These are phyloP conservation scores for Golubevia pallescens DNA, from an alignment of 1,284 basidiomycete species.

Conservation along the genomic window DNA sequence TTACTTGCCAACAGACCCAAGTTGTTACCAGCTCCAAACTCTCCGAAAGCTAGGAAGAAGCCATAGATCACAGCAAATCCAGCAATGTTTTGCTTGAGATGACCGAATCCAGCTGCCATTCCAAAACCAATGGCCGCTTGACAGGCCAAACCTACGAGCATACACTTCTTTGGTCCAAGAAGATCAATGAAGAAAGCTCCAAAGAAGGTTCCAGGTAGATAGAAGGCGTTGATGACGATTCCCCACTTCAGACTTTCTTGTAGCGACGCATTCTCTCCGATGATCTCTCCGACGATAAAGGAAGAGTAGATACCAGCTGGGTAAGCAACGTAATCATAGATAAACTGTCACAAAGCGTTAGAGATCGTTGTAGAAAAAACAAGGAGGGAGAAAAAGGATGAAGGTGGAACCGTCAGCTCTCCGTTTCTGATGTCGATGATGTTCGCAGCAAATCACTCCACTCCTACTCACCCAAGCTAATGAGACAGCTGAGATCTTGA, in stretches of 20 bases:
- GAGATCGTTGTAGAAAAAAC: conserved; percentile 48
- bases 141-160: conserved; percentile 41
- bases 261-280: conserved; percentile 69
- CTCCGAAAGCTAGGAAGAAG: conserved; percentile 85
- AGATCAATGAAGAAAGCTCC: conserved; percentile 81
- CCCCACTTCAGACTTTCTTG: conserved; percentile 55
- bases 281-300: conserved; percentile 76
- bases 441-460: not conserved
- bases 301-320: conserved; percentile 76
- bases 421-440: not conserved
- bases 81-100: conserved; percentile 65
- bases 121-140: conserved; percentile 70
- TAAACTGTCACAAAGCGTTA: conserved; percentile 70
- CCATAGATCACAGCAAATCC: conserved; percentile 76
- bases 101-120: conserved; percentile 40
- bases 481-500: conserved; percentile 73
- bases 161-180: conserved; percentile 71
- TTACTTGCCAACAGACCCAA: conserved; percentile 51
- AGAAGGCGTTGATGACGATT: conserved; percentile 67
- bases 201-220: conserved; percentile 72
- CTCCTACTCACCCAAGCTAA: conserved; percentile 71
- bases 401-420: not conserved
- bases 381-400: conserved; percentile 10
- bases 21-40: conserved; percentile 68
- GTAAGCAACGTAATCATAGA: conserved; percentile 75